Evolutionary conservation across 441 rosid species (phyloP).

Genomic region (Dalechampia spathulata): DNA sequence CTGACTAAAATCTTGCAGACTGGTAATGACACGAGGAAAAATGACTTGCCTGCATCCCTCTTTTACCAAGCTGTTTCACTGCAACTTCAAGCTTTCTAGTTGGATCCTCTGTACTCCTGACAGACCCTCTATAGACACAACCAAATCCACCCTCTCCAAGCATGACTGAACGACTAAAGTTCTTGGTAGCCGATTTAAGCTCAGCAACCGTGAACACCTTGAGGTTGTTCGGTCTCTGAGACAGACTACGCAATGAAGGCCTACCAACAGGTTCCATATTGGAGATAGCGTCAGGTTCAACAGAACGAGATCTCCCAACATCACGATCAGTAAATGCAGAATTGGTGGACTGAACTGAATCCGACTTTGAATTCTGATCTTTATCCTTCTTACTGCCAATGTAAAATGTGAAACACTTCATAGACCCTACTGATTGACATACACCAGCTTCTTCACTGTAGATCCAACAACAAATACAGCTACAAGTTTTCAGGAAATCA

Average conservation of each 20-base stretch:
- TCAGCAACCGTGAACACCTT: conserved; percentile 66
- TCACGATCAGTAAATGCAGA: conserved; percentile 37
- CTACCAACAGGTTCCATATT: conserved; percentile 50
- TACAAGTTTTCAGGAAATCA: too few relatives aligned
- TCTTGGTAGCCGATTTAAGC: conserved; percentile 62
- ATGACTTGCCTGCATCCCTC: conserved; percentile 59
- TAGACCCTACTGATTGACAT: conserved; percentile 21
- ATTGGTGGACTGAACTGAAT: conserved; percentile 24
- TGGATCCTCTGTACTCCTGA: conserved; percentile 49
- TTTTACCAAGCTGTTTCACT: conserved; percentile 71
- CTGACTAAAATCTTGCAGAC: not conserved
- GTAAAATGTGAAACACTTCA: conserved; percentile 75
- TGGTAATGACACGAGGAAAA: not conserved
- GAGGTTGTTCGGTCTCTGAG: conserved; percentile 49
- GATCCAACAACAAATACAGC: conserved; percentile 21
- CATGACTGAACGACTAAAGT: conserved; percentile 58
- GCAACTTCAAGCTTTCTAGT: conserved; percentile 48
- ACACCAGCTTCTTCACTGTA: conserved; percentile 25
- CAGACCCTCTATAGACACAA: conserved; percentile 81
- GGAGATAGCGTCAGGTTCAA: conserved; percentile 46
- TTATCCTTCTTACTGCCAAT: conserved; percentile 47
- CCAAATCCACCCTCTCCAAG: conserved; percentile 99
- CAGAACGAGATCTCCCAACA: conserved; percentile 42
- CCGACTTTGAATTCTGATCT: conserved; percentile 34
- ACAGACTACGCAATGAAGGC: conserved; percentile 36